These are phyloP conservation scores for Dendrobium officinale DNA, from an alignment of 106 monocot genomes.

Conservation along the genomic window DNA sequence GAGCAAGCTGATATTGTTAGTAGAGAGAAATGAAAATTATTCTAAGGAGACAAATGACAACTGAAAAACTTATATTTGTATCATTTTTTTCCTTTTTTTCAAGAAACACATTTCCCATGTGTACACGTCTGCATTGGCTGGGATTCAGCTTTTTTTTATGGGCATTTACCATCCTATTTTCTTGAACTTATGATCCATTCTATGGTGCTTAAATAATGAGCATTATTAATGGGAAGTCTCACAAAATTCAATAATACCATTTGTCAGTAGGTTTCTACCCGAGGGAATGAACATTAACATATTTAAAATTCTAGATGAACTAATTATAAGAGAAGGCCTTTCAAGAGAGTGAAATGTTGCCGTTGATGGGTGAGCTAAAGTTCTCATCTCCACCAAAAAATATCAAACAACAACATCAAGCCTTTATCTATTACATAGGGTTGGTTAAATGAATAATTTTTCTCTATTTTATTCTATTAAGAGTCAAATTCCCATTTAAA, in stretches of 20 bases:
- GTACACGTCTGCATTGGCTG: neutral
- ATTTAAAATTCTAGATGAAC: neutral
- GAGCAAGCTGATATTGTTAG: neutral
- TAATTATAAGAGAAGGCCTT: neutral
- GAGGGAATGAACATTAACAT: neutral
- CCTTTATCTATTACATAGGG: too few species aligned
- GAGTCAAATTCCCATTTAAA: too few species aligned
- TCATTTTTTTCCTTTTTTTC: neutral
- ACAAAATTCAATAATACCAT: neutral
- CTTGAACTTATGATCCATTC: neutral
- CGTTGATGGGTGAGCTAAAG: neutral
- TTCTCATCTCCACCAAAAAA: neutral
- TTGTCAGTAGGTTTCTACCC: neutral
- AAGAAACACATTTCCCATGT: neutral
- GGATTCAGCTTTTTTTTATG: neutral
- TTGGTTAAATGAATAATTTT: too few species aligned
- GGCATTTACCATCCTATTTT: neutral
- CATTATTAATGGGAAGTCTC: neutral
- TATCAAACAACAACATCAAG: neutral
- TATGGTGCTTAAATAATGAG: neutral
- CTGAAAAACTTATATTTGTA: neutral
- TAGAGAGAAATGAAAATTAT: neutral
- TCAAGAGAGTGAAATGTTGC: neutral
- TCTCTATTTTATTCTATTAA: too few species aligned
- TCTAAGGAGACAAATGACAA: neutral